Evolutionary conservation across 768 basidiomycete genomes (phyloP).

Genomic region (Neoboletus magnificus): DNA sequence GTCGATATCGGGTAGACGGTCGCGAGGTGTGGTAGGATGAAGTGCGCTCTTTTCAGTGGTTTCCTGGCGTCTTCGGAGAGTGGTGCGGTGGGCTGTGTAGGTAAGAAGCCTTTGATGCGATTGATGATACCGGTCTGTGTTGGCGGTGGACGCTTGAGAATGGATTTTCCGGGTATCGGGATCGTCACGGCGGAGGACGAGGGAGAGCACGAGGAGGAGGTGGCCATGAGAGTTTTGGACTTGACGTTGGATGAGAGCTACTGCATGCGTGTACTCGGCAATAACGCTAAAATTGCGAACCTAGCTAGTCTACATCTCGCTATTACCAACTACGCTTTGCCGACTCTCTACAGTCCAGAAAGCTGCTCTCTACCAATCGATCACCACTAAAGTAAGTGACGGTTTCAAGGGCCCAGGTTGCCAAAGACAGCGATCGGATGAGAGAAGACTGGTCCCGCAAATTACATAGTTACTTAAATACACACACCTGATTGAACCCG

Average conservation of each 20-base stretch:
- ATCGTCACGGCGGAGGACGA: constrained; percentile 82
- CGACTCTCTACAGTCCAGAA: too few species aligned
- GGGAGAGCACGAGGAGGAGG: constrained; percentile 52
- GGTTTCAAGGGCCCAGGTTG: not conserved
- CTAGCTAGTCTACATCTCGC: too few species aligned
- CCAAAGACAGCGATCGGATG: not conserved
- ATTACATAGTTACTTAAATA: not conserved
- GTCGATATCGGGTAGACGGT: constrained; percentile 91
- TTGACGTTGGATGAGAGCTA: not conserved
- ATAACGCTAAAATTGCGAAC: not conserved
- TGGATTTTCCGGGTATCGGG: constrained; percentile 74
- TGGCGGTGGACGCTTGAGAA: constrained; percentile 74
- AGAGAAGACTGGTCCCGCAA: not conserved
- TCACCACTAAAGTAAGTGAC: too few species aligned
- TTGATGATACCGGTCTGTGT: constrained; percentile 67
- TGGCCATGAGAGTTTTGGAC: constrained; percentile 17
- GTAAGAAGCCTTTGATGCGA: constrained; percentile 71
- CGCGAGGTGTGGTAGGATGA: constrained; percentile 81
- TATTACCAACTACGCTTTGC: too few species aligned
- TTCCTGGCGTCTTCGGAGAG: constrained; percentile 44
- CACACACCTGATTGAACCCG: not conserved
- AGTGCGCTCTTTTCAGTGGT: constrained; percentile 85
- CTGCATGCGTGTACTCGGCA: not conserved
- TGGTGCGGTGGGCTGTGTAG: constrained; percentile 43
- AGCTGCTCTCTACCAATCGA: too few species aligned